Percentiles rank a stretch among this genome's conserved stretches.
These are phyloP conservation scores for Rhizophora apiculata DNA, from an alignment of 345 rosid genomes.

Conservation along the genomic window DNA sequence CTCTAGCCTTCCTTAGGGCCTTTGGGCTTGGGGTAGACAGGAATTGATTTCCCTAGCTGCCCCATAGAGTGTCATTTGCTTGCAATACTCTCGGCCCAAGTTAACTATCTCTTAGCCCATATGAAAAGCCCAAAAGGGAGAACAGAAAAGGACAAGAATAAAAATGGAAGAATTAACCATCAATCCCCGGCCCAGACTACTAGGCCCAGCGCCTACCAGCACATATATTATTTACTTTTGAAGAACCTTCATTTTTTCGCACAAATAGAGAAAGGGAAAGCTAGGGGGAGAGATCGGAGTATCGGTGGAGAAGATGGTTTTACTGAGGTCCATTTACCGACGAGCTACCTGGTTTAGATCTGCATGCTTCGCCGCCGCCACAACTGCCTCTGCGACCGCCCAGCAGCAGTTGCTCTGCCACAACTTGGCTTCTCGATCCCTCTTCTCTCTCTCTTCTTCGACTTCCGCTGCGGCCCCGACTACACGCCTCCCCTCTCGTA, in stretches of 20 bases:
- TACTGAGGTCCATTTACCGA: slow-evolving; percentile 29
- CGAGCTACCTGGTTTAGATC: slow-evolving; percentile 29
- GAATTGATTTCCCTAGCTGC: no score
- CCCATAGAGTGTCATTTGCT: no score
- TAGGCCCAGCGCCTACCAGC: no score
- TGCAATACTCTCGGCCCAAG: no score
- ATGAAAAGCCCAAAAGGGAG: no score
- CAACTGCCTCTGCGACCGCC: slow-evolving; percentile 15
- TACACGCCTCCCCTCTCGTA: slow-evolving; percentile 14
- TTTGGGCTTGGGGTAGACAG: no score
- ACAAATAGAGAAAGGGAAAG: background rate
- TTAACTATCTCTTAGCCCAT: no score
- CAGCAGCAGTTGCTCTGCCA: slow-evolving; percentile 19
- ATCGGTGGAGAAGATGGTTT: slow-evolving; percentile 29
- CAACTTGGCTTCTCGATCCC: slow-evolving; percentile 16
- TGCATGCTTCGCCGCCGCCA: slow-evolving; percentile 15
- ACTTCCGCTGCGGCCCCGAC: slow-evolving; percentile 14
- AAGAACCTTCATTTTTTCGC: background rate
- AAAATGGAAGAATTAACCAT: background rate
- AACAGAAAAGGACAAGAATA: no score
- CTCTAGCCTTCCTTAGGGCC: no score
- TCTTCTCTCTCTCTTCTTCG: slow-evolving; percentile 12
- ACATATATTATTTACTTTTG: no score
- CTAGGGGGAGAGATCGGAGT: background rate
- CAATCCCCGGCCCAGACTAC: no score